Percentiles rank a stretch among this genome's conserved stretches.
Conservation (phyloP, 2,329 filamentous ascomycete species). For the Chlorencoelia australis region DNA sequence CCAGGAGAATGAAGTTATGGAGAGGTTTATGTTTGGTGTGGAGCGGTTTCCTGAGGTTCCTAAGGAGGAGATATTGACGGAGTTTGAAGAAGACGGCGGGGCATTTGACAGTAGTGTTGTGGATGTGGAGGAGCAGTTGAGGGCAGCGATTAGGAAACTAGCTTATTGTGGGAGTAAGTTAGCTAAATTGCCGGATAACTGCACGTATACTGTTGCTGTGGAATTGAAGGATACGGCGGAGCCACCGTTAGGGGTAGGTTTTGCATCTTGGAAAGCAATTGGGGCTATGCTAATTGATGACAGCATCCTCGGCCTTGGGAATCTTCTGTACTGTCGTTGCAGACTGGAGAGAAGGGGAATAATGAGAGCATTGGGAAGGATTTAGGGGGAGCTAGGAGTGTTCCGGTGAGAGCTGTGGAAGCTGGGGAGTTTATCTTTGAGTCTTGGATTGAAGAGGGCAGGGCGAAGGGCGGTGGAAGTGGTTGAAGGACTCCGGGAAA, state of each 20-base stretch:
- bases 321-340: slow-evolving; percentile 36
- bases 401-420: slow-evolving; percentile 51
- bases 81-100: slow-evolving; percentile 23
- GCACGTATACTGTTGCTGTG: slow-evolving; percentile 67
- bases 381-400: slow-evolving; percentile 43
- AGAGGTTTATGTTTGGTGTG: slow-evolving; percentile 34
- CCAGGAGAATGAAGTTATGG: slow-evolving; percentile 27
- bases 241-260: slow-evolving; percentile 46
- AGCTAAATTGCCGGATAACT: slow-evolving; percentile 47
- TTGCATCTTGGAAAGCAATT: slow-evolving; percentile 2
- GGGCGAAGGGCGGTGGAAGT: slow-evolving; percentile 12
- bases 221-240: slow-evolving; percentile 54
- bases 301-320: slow-evolving; percentile 54
- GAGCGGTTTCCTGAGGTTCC: slow-evolving; percentile 30
- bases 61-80: slow-evolving; percentile 26
- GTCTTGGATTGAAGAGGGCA: slow-evolving; percentile 58
- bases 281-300: slow-evolving; percentile 4
- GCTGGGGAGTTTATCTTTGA: slow-evolving; percentile 58
- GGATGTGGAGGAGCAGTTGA: slow-evolving; percentile 63
- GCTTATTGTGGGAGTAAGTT: slow-evolving; percentile 49
- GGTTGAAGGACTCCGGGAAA: no score
- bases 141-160: slow-evolving; percentile 55
- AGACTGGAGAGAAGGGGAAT: slow-evolving; percentile 26
- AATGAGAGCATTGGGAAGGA: slow-evolving; percentile 26
- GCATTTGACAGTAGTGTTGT: slow-evolving; percentile 36